Evolutionary conservation across 306 rosid species (phyloP), one percentile per base, ranked within the genome.

Genomic region (Cucurbita argyrosperma): DNA sequence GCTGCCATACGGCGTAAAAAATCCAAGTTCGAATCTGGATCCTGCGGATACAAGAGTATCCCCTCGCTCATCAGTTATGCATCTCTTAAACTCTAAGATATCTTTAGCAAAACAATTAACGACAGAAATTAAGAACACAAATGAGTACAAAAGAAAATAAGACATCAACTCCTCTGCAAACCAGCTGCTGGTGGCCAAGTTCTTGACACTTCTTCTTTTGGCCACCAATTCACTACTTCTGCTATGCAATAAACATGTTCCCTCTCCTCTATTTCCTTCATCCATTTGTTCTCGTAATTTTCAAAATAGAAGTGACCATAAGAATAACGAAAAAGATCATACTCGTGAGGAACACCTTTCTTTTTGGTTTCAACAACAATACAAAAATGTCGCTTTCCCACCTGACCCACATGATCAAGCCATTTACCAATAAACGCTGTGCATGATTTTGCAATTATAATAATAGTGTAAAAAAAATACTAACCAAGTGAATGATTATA

Each of bases 1-100:
- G 83, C 90, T 88, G 80, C 89, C 90, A 83, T 86, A 77, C 9
- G 88, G 92, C 53, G 85, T 83, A 61, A 90, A 90, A 73, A 90
- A 90, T 43, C 92, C 95, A 1, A 90, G 81, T 64, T 88, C 87
- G 71, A 90, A 90, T 3, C 43, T 77, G 38, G 81, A 79, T 59
- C 92, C 88, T 21, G 80, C 71, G 52, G 97, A 91, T 74, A 91
- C 77, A 72, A 91, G 83, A 78, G 90, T 79, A 8, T 74, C 79
- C 13, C 71, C 77, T 78, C 16, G 68, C 15, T 49, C 85, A 75
- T 67, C 55, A n/a, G 13, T 62, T 38, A 62, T 19, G 23, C 64
- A 79, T 39, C 79, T 77, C 82, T 80, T 71, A 15, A 72, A 64
- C 47, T 62, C 71, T 70, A 85, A 77, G 72, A 61, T 67, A 76